These are phyloP conservation scores for Holtermanniella nyarrowii DNA, from an alignment of 768 basidiomycete species.

Conservation along the genomic window DNA sequence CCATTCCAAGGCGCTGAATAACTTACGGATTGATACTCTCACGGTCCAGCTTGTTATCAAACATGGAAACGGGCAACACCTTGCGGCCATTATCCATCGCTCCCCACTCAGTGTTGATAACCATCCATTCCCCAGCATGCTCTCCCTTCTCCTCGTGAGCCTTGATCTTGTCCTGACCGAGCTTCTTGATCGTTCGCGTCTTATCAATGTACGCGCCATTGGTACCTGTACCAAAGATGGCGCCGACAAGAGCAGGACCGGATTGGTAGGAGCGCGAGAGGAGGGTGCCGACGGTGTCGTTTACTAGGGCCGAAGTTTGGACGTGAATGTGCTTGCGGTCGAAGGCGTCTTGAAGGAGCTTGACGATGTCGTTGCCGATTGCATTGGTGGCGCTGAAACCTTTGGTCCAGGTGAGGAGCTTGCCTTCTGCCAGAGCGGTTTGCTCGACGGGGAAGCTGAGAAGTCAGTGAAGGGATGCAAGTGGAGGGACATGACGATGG, in stretches of 20 bases:
- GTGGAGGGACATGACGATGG: background rate
- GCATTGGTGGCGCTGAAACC: conserved; percentile 90
- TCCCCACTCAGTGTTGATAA: conserved; percentile 98
- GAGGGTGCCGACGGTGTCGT: conserved; percentile 92
- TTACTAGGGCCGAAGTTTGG: conserved; percentile 80
- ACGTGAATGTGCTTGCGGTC: conserved; percentile 86
- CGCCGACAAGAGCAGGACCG: conserved; percentile 72
- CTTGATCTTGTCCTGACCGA: conserved; percentile 52
- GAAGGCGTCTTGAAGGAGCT: conserved; percentile 81
- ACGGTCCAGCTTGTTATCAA: conserved; percentile 84
- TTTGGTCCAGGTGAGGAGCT: conserved; percentile 78
- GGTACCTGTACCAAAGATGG: conserved; percentile 96
- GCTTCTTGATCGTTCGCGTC: conserved; percentile 71
- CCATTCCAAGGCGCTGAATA: background rate
- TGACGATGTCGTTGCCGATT: conserved; percentile 76
- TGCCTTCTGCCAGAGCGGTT: conserved; percentile 79
- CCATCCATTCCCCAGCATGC: conserved; percentile 54
- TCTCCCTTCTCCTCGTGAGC: conserved; percentile 42
- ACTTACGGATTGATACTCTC: conserved; percentile 77
- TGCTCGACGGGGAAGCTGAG: conserved; percentile 93
- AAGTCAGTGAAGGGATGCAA: background rate
- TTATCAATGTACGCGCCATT: conserved; percentile 96
- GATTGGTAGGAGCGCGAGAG: conserved; percentile 87
- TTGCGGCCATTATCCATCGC: conserved; percentile 86
- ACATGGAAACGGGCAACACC: conserved; percentile 72